A percentile compares a stretch with the other conserved stretches of the same genome.
phyloP scores from a whole-genome alignment of 768 basidiomycete species.

The Porpolomopsis calyptriformis region DNA sequence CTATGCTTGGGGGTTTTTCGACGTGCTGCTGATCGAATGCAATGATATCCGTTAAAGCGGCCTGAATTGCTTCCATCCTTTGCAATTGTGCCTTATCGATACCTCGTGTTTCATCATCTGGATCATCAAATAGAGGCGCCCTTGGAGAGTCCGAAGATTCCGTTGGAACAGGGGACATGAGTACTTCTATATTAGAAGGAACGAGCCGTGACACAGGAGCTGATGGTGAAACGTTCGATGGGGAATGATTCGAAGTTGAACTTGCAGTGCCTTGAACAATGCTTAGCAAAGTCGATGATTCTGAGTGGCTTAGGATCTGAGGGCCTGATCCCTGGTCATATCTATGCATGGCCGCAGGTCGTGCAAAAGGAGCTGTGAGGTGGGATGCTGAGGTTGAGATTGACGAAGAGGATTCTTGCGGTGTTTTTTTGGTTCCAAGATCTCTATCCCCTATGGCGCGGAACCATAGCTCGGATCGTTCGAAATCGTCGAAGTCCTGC shows the following conservation, averaged over 20 bases:
- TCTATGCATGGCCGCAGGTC: slow-evolving; percentile 8
- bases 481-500: slow-evolving; percentile 84
- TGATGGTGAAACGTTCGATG: slow-evolving; percentile 15
- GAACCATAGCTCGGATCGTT: slow-evolving; percentile 85
- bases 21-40: slow-evolving; percentile 56
- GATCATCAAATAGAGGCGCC: slow-evolving; percentile 73
- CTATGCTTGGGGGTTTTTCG: slow-evolving; percentile 5
- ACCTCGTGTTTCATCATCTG: slow-evolving; percentile 58
- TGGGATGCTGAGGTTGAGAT: slow-evolving; percentile 7
- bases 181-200: slow-evolving; percentile 62
- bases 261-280: slow-evolving; percentile 30
- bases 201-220: slow-evolving; percentile 19
- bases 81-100: slow-evolving; percentile 47
- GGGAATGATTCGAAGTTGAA: slow-evolving; percentile 29
- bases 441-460: slow-evolving; percentile 71
- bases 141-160: slow-evolving; percentile 42
- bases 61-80: slow-evolving; percentile 93
- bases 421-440: slow-evolving; percentile 19
- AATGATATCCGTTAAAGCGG: slow-evolving; percentile 92
- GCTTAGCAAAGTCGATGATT: slow-evolving; percentile 27
- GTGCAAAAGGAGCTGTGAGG: slow-evolving; percentile 7
- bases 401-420: slow-evolving; percentile 3
- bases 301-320: slow-evolving; percentile 21
- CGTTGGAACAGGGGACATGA: slow-evolving; percentile 65
- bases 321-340: slow-evolving; percentile 12